phyloP scores from a whole-genome alignment of 73 alveolate genomes.

The Durusdinium trenchii region DNA sequence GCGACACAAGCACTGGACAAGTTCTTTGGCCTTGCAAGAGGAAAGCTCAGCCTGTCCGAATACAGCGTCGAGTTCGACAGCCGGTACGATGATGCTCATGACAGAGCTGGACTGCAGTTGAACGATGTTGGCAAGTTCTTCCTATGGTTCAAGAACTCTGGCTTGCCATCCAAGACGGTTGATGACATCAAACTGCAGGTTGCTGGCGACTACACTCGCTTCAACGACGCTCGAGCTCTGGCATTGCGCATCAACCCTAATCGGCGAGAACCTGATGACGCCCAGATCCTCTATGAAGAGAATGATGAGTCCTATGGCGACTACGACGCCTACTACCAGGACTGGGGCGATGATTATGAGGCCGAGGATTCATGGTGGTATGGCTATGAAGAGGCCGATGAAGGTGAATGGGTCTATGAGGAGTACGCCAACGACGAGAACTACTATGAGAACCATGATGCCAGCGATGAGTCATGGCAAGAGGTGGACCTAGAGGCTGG shows the following conservation, averaged over 20 bases:
- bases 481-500: neutral
- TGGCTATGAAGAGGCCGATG: no score
- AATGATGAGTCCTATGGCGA: no score
- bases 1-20: no score
- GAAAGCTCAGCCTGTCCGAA: no score
- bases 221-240: conserved; percentile 1
- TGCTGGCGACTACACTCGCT: conserved; percentile 22
- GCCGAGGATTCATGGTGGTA: no score
- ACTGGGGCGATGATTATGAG: neutral
- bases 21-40: no score
- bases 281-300: no score
- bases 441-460: neutral
- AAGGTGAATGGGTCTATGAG: neutral
- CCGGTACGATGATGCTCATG: neutral
- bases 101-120: conserved; percentile 14
- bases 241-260: neutral
- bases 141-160: neutral
- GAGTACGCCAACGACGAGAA: neutral
- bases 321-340: neutral
- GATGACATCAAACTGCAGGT: conserved; percentile 33
- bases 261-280: no score
- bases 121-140: neutral
- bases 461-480: neutral
- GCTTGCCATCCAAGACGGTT: neutral
- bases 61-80: conserved; percentile 1